Evolutionary conservation across 306 rosid species (phyloP), one percentile per base, ranked within the genome.

Genomic region (Cyamopsis tetragonoloba): DNA sequence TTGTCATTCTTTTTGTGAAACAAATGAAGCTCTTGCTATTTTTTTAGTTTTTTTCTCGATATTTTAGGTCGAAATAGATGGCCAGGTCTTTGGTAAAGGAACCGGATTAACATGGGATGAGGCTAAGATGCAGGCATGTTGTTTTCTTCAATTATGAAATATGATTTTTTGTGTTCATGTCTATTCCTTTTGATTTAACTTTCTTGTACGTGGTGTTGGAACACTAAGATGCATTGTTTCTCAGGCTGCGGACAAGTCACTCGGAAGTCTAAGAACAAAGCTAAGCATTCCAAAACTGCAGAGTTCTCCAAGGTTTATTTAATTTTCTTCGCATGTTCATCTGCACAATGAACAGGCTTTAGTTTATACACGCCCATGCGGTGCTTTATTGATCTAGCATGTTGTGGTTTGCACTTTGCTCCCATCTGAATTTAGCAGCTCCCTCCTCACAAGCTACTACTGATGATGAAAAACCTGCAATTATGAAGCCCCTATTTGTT

Each of bases 221-320:
- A 34, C 17, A 12, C 60, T 62, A 44, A 35, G n/a, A 17, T 51
- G 34, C 56, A 14, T 14, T 38, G 54, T 72, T 39, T 68, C 24
- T 59, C 61, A 88, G 89, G 95, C 91, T 61, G 89, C 95, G 22
- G 91, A 88, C 49, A 85, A 61, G 81, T 91, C 91, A 12, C 91
- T 85, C 1, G 89, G 82, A 72, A 88, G 72, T 83, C 79, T 88
- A 54, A 77, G 84, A 71, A 57, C 86, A 78, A 63, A 54, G 65
- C 77, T 64, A 72, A 47, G 46, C 47, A 34, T 27, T 13, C 80
- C 38, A 53, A 88, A 77, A 65, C 82, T 75, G 35, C 85, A 65
- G 59, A 84, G 78, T 79, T 88, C 95, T 56, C 91, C 89, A 46
- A 85, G 89, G 95, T 88, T 14, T 58, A 44, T 64, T 7, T 28